Conservation (phyloP, 1,284 basidiomycete species). For the Papiliotrema nemorosa region DNA sequence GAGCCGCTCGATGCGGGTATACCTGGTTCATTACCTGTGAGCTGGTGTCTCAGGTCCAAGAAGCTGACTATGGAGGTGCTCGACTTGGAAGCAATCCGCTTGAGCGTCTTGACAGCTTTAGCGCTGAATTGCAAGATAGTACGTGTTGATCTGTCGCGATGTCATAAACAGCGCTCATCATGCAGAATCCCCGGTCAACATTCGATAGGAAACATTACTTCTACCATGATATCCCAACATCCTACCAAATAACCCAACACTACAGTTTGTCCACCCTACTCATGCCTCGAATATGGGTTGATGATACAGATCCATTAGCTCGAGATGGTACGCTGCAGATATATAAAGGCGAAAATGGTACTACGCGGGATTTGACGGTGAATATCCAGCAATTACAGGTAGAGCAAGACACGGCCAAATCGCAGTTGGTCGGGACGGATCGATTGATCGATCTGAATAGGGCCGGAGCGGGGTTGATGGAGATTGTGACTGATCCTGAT, state of each 20-base stretch:
- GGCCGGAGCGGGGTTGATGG: conserved; percentile 84
- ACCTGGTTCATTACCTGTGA: conserved; percentile 86
- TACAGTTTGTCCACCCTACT: conserved; percentile 59
- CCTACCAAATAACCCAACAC: conserved; percentile 96
- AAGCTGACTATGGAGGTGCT: conserved; percentile 56
- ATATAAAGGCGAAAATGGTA: conserved; percentile 34
- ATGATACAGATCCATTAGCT: conserved; percentile 69
- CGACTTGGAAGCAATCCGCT: conserved; percentile 72
- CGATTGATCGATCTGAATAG: conserved; percentile 84
- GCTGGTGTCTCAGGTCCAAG: conserved; percentile 25
- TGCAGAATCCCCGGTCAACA: conserved; percentile 62
- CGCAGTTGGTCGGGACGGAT: conserved; percentile 61
- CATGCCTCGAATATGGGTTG: neutral
- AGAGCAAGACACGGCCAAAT: conserved; percentile 98
- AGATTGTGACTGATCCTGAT: conserved; percentile 94
- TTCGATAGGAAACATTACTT: conserved; percentile 99
- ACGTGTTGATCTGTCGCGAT: conserved; percentile 10
- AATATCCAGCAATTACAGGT: conserved; percentile 91
- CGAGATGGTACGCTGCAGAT: conserved; percentile 63
- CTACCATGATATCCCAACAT: conserved; percentile 88
- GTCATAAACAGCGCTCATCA: neutral
- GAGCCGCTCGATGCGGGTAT: conserved; percentile 82
- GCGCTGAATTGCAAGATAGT: conserved; percentile 70
- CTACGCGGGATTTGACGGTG: conserved; percentile 54
- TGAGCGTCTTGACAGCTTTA: conserved; percentile 76